Base-by-base conservation (phyloP, 805 yeast genomes). In the Candida ovalis region DNA sequence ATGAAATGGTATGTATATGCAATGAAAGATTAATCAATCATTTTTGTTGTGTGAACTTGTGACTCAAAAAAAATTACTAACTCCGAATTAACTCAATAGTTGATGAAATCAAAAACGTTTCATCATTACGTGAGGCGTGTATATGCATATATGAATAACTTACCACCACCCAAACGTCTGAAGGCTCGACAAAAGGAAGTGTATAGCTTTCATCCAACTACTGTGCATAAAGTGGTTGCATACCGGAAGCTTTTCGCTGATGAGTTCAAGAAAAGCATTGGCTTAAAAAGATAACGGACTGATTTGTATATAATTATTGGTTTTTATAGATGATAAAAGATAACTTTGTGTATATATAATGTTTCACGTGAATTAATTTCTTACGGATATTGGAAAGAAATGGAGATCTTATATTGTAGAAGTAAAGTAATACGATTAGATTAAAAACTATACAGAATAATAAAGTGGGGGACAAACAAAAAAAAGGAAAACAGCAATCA, bases 61-160 rank as follows among this genome's bases (percentile, higher is more conserved):
- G n/a, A n/a, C n/a, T n/a, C n/a, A n/a, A n/a, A n/a, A n/a, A n/a
- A n/a, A 17, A 30, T 10, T 30, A 30, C 35, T 30, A 30, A 30
- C 35, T n/a, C n/a, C n/a, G 15, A 17, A 7, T 9, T 10, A 18
- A 4, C 10, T 9, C 3, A 18, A 18, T 32, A 70, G 69, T 69
- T 86, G 13, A 72, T 85, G 64, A 70, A 69, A 41, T 82, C 88
- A 10, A 76, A 74, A 2, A 69, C 76, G 0, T 86, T 86, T 57
- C 80, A 84, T 55, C 67, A 76, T 24, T 78, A 83, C 70, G 95
- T 86, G 3, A 69, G 80, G 36, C 67, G 71, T 12, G 68, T 86
- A 1, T 85, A 86, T 58, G 84, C 85, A 36, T 74, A 73, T 48
- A 74, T 86, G 30, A 86, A 86, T 57, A 76, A 84, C 2, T 71